Conservation (phyloP, 1,284 basidiomycete genomes). For the Grifola frondosa region DNA sequence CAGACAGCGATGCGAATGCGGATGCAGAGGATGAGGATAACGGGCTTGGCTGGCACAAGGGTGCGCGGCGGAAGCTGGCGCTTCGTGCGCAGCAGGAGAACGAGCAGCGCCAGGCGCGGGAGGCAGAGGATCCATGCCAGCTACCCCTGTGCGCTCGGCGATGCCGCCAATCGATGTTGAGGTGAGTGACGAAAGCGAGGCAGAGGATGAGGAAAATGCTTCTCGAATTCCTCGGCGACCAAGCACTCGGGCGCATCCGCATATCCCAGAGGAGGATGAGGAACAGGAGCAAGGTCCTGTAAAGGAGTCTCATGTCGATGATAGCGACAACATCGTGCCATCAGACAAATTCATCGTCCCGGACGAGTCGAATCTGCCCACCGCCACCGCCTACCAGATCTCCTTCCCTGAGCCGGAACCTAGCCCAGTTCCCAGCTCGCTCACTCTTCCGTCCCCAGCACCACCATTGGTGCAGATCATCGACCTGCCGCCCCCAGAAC, state of each 20-base stretch:
- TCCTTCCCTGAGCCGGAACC: slow-evolving; percentile 37
- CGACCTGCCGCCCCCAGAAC: slow-evolving; percentile 6
- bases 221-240: slow-evolving; percentile 17
- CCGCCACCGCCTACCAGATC: slow-evolving; percentile 42
- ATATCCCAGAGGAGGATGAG: slow-evolving; percentile 68
- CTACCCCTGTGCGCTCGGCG: slow-evolving; percentile 34
- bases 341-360: slow-evolving; percentile 33
- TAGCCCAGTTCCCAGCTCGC: slow-evolving; percentile 16
- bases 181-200: slow-evolving; percentile 78
- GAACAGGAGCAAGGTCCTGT: slow-evolving; percentile 39
- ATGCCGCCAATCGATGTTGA: slow-evolving; percentile 75
- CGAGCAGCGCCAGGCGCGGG: slow-evolving; percentile 46
- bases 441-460: slow-evolving; percentile 23
- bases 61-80: slow-evolving; percentile 67
- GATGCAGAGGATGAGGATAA: slow-evolving; percentile 42
- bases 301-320: slow-evolving; percentile 11
- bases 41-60: slow-evolving; percentile 63
- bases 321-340: slow-evolving; percentile 28
- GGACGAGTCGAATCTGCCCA: slow-evolving; percentile 39
- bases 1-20: slow-evolving; percentile 48
- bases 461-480: slow-evolving; percentile 16
- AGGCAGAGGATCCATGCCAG: slow-evolving; percentile 42
- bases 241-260: slow-evolving; percentile 39
- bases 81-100: slow-evolving; percentile 67
- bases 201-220: slow-evolving; percentile 45